phyloP scores from a whole-genome alignment of 257 asterid genomes.

The Solanum boliviense region DNA sequence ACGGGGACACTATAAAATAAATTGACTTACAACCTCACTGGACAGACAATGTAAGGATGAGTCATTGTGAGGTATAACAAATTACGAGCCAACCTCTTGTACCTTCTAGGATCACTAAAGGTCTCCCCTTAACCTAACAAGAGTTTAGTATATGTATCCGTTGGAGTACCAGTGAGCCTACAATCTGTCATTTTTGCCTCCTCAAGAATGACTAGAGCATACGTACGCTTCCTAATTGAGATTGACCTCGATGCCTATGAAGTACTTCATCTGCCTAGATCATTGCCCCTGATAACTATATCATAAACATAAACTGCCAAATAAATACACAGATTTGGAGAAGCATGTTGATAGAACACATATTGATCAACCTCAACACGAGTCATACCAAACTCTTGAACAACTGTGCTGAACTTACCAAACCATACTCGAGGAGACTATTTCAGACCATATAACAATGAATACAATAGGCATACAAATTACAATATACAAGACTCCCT shows the following conservation, averaged over 20 bases:
- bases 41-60: not conserved
- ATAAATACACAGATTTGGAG: not conserved
- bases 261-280: not conserved
- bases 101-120: not conserved
- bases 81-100: not conserved
- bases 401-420: not conserved
- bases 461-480: not conserved
- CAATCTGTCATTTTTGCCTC: not conserved
- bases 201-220: not conserved
- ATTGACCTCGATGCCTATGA: not conserved
- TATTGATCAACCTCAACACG: not conserved
- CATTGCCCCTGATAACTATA: not conserved
- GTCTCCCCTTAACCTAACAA: not conserved
- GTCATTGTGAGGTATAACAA: not conserved
- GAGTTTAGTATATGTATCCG: not conserved
- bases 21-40: not conserved
- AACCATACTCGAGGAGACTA: not conserved
- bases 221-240: not conserved
- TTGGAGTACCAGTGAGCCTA: not conserved
- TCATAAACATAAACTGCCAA: not conserved
- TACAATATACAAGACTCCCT: not conserved
- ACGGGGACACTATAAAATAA: not conserved
- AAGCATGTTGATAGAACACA: not conserved
- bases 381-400: not conserved
- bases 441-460: not conserved